Base-by-base conservation (phyloP, 768 basidiomycete genomes). In the Suillus lakei region DNA sequence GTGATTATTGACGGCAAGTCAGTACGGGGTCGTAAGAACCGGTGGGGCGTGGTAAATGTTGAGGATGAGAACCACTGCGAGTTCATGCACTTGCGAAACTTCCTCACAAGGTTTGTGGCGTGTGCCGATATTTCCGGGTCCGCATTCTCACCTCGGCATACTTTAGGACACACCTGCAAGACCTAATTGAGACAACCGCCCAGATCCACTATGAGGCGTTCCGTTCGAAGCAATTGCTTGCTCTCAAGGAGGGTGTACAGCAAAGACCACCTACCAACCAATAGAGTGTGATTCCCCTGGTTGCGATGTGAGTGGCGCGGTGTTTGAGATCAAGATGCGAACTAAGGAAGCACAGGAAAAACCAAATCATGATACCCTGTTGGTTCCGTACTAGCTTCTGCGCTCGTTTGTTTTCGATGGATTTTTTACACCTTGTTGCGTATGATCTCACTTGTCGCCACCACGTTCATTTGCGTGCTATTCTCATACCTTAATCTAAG, bases 141-240 rank as follows among this genome's bases (percentile, higher is more conserved):
- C 53, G 5, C 26, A 18, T 56, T 21, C 56, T 59, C 38, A 59
- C 56, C 10, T 6, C 4, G 16, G 16, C n/a, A 34, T 32, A 43
- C 43, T 60, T 51, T 66, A 92, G 96, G 80, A 97, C 97, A 36
- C 98, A 99, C 81, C 79, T 99, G 74, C 97, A 99, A 79, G 97
- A 99, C 75, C 82, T 99, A 76, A 99, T 99, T 76, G 97, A 99
- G 84, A 98, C 97, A 63, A 99, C 98, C 12, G 96, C 98, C 13
- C 93, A 96, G 79, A 98, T 97, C 77, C 97, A 99, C 81, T 99
- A 99, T 78, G 97, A 99, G 83, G 95, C 96, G 10, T 99, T 99
- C 95, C 90, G 97, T 69, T 97, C 95, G 71, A 98, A 98, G 83
- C 97, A 99, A 82, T 80, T 99, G 70, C 85, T 98, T 55, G 97